A percentile compares a stretch with the other conserved stretches of the same genome.
These are phyloP conservation scores for Elsinoe arachidis DNA, from an alignment of 2,329 filamentous ascomycete genomes.

Conservation along the genomic window DNA sequence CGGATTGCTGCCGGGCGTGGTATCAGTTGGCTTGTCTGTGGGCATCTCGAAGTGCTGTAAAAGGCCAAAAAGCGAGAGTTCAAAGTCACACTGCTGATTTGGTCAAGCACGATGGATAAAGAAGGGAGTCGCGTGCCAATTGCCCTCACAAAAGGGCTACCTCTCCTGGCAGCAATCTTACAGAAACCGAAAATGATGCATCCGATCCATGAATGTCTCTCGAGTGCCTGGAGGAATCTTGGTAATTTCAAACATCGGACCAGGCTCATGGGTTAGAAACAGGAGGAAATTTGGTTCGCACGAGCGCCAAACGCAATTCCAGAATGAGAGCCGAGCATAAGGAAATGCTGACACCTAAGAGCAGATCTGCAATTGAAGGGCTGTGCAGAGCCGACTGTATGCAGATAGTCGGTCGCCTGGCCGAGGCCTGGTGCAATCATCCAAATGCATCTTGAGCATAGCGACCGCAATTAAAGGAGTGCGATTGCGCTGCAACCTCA, in stretches of 20 bases:
- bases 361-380: neutral
- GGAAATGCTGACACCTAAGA: neutral
- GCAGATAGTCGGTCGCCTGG: neutral
- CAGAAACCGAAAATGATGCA: neutral
- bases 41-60: neutral
- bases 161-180: neutral
- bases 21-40: neutral
- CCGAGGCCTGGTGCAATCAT: too few species aligned
- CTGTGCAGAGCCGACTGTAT: neutral
- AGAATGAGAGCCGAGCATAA: neutral
- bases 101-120: neutral
- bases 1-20: neutral
- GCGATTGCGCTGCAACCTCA: neutral
- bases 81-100: neutral
- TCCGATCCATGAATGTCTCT: neutral
- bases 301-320: constrained; percentile 5
- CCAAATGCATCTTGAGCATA: too few species aligned
- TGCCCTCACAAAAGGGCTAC: neutral
- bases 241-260: constrained; percentile 12
- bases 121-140: neutral
- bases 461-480: too few species aligned
- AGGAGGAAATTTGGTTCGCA: neutral
- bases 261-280: neutral
- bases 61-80: neutral
- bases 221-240: constrained; percentile 1